These are phyloP conservation scores for Parsonsia alboflavescens DNA, from an alignment of 257 asterid species.

Conservation along the genomic window DNA sequence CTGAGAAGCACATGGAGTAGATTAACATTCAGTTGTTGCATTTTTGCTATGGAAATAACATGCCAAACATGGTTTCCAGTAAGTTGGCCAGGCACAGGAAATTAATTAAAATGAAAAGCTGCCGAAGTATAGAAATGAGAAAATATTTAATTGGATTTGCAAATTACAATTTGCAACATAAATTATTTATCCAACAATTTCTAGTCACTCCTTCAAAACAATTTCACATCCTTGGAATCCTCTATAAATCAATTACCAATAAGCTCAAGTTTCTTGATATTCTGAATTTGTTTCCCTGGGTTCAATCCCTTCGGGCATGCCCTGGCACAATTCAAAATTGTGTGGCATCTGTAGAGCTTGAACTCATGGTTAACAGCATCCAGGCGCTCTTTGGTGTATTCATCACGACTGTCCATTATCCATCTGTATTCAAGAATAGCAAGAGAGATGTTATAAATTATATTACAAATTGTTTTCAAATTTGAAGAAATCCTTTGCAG, in stretches of 20 bases:
- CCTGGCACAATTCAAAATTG: constrained; percentile 86
- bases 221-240: neutral
- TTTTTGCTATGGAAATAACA: neutral
- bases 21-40: neutral
- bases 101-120: constrained; percentile 13
- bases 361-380: constrained; percentile 78
- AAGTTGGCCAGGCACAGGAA: neutral
- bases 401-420: constrained; percentile 99
- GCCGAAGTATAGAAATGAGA: neutral
- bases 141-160: constrained; percentile 12
- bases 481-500: neutral
- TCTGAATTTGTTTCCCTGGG: constrained; percentile 88
- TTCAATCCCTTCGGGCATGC: constrained; percentile 97
- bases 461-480: neutral
- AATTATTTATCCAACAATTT: constrained; percentile 22
- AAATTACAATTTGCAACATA: constrained; percentile 11
- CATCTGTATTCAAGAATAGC: constrained; percentile 48
- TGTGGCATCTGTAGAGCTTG: constrained; percentile 92
- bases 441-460: neutral
- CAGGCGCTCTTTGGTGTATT: constrained; percentile 80
- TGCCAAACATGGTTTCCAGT: neutral
- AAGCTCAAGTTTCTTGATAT: constrained; percentile 80
- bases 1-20: neutral
- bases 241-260: constrained; percentile 24
- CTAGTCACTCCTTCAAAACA: constrained; percentile 23